Evolutionary conservation across 2,329 filamentous ascomycete species (phyloP), one percentile per base, ranked within the genome.

Genomic region (Aspergillus neoniger): DNA sequence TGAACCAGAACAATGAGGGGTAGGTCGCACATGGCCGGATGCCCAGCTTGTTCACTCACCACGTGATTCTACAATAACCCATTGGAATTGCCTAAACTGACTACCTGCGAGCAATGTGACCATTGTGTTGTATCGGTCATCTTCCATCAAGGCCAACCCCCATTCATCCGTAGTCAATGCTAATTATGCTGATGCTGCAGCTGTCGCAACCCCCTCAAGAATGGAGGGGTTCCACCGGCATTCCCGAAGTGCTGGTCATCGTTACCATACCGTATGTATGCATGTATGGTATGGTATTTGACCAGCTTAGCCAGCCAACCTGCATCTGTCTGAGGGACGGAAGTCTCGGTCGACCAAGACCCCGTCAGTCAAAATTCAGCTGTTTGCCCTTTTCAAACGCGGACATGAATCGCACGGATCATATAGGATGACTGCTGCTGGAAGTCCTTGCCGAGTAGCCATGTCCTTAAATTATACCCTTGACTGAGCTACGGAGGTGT

Each of bases 191-290:
- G 7, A 28, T 28, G 39, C 43, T 53, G 58, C 57, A 67, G 59
- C 61, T 64, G 57, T 63, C 61, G 53, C 56, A 60, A 62, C 61
- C 55, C 57, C 57, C 32, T 36, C 50, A 41, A 58, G 41, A 61
- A 55, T 55, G 60, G 60, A 54, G 50, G 39, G 60, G 55, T 58
- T 59, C 64, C 63, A 67, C 65, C 50, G 53, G 52, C 43, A 52
- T 55, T 63, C 58, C 63, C 63, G 63, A 63, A 63, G 39, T 52
- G 43, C 58, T 64, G 63, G 61, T 55, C 43, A 58, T 3, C 39
- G 17, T 56, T 48, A 62, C 41, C 50, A 36, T 52, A 48, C 55
- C 15, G 54, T 64, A 58, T 25, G 19, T 44, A 44, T 44, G 1
- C 8, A 12, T 10, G 41, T 41, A 7, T 41, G 7, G 59, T 63